phyloP scores from a whole-genome alignment of 306 rosid species.

The Castanopsis chinensis region DNA sequence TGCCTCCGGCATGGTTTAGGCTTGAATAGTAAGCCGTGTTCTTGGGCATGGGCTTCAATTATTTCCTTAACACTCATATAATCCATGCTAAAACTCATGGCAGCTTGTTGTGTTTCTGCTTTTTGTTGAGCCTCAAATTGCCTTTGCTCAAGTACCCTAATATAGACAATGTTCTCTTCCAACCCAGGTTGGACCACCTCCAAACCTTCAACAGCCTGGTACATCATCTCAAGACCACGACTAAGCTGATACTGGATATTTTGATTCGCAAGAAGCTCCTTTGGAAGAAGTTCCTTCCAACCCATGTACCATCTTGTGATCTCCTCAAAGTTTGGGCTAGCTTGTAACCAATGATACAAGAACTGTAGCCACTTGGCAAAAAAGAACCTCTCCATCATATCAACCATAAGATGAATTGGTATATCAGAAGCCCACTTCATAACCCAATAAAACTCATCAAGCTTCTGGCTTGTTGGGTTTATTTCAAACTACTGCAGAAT shows the following conservation, averaged over 20 bases:
- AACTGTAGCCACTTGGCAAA: conserved; percentile 88
- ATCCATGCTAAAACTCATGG: conserved; percentile 44
- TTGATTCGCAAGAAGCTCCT: conserved; percentile 81
- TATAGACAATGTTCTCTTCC: conserved; percentile 78
- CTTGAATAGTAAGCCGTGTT: conserved; percentile 65
- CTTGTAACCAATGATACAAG: conserved; percentile 77
- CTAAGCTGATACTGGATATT: conserved; percentile 67
- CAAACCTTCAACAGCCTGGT: conserved; percentile 83
- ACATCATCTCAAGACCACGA: conserved; percentile 89
- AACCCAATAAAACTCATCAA: conserved; percentile 87
- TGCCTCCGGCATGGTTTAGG: conserved; percentile 78
- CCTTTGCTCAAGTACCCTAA: conserved; percentile 75
- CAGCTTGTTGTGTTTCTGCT: conserved; percentile 63
- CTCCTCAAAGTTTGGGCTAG: conserved; percentile 86
- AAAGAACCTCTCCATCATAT: conserved; percentile 73
- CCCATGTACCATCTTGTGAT: conserved; percentile 81
- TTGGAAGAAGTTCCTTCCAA: conserved; percentile 85
- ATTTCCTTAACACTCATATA: conserved; percentile 59
- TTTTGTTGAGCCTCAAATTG: conserved; percentile 93
- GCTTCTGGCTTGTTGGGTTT: conserved; percentile 78
- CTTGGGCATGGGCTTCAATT: conserved; percentile 76
- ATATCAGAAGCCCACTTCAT: conserved; percentile 79
- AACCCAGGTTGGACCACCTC: conserved; percentile 87
- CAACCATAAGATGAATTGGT: conserved; percentile 87
- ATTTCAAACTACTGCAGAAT: conserved; percentile 84